Evolutionary conservation across 441 rosid genomes (phyloP).

Genomic region (Gossypium trilobum): DNA sequence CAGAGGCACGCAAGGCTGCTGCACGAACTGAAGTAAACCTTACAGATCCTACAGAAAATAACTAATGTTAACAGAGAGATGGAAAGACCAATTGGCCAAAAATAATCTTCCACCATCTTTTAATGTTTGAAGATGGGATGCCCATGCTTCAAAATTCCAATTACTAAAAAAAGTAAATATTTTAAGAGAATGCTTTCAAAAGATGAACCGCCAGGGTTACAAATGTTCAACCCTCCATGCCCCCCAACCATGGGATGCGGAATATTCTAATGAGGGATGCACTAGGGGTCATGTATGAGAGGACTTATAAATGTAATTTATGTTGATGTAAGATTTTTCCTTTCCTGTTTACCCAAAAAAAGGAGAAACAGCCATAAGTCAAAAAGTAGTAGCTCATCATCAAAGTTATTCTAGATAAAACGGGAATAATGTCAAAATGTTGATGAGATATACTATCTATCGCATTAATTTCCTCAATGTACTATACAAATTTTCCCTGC

Average conservation of each 20-base stretch:
- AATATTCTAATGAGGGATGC: too few relatives aligned
- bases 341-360: too few relatives aligned
- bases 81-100: background rate
- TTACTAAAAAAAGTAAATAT: background rate
- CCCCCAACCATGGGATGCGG: too few relatives aligned
- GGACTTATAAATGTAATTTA: too few relatives aligned
- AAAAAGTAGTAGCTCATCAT: background rate
- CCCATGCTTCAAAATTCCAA: background rate
- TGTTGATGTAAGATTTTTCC: too few relatives aligned
- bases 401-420: background rate
- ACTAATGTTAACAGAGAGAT: background rate
- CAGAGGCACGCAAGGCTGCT: conserved; percentile 65
- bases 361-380: background rate
- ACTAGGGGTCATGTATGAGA: too few relatives aligned
- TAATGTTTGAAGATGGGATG: background rate
- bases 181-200: background rate
- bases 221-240: too few relatives aligned
- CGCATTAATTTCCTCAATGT: background rate
- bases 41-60: conserved; percentile 38
- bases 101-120: background rate
- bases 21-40: conserved; percentile 67
- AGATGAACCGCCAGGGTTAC: background rate
- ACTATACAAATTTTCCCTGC: background rate
- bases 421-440: background rate
- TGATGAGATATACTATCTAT: background rate